Base-by-base conservation (phyloP, 2,329 filamentous ascomycete species). In the Sphaerulina vaccinii region DNA sequence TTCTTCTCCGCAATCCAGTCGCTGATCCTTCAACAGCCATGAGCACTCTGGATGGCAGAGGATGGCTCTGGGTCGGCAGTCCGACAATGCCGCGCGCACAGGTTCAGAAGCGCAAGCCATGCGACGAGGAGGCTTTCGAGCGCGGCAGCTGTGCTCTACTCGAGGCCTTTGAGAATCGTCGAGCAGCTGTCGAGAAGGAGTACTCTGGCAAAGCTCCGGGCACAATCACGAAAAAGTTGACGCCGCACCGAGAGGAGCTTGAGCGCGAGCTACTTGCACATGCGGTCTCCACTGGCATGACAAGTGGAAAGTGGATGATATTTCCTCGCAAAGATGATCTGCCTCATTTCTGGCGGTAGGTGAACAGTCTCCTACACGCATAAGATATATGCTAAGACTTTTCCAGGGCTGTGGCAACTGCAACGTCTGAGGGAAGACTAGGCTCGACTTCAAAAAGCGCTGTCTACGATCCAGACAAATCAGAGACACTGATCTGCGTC, bases 271-370 rank as follows among this genome's bases (percentile, higher is more conserved):
- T 95, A 16, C 71, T 84, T 13, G 71, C 76, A 15, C 69, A 87
- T 16, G 88, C 88, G 1, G 74, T 78, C 8, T 72, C 78, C 15
- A 77, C 75, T 11, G 75, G 77, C 19, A 77, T 88, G 10, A 75
- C 80, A 0, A 74, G 75, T 35, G 88, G 88, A 47, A 93, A 92
- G 76, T 91, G 88, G 88, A 86, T 91, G 83, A 66, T 92, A 1
- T 90, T 90, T 59, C 80, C 79, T 10, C 62, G 71, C 0, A 65
- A 73, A 0, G 65, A 71, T 6, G 73, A 81, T 23, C 78, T 90
- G 13, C 77, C 86, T 57, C 74, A 76, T 2, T 71, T 81, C 5
- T 92, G 90, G 90, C 75, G 71, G 9, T 32, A 32, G 3, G 4
- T 32, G 3, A 13, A 32, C 24, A 3, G 13, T 29, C 13, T 29